Conservation (phyloP, 169 alveolate species). For the Plasmodium fragile region DNA sequence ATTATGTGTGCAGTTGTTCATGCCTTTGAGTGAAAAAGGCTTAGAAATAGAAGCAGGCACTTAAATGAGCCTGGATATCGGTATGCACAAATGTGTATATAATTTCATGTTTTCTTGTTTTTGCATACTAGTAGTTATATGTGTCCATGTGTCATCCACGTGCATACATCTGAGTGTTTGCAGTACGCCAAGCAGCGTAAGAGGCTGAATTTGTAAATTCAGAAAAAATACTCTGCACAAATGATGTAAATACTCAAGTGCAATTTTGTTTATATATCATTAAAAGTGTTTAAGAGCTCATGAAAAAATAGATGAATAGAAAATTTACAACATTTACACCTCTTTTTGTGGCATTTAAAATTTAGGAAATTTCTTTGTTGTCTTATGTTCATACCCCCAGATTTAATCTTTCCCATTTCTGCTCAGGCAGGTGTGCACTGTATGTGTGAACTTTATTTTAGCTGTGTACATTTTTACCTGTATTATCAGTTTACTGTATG, state of each 20-base stretch:
- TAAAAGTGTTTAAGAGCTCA: not conserved
- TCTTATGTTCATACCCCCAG: not conserved
- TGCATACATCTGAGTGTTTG: not conserved
- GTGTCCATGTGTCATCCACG: not conserved
- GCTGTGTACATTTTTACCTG: not conserved
- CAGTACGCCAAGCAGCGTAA: not conserved
- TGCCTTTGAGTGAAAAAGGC: not conserved
- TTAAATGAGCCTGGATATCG: not conserved
- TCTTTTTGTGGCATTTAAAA: not conserved
- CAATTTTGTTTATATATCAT: not conserved
- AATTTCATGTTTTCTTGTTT: not conserved
- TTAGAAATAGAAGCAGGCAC: not conserved
- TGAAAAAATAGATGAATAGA: not conserved
- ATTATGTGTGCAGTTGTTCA: not conserved
- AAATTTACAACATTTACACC: not conserved
- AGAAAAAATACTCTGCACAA: not conserved
- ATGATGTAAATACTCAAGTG: not conserved
- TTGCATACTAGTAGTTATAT: constrained; percentile 4
- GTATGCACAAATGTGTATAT: constrained; percentile 2
- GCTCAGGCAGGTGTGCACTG: not conserved
- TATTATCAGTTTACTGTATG: not conserved
- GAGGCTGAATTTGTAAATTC: constrained; percentile 11
- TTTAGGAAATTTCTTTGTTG: not conserved
- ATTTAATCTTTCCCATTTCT: not conserved
- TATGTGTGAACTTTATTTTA: not conserved